Conservation (phyloP, 2,329 filamentous ascomycete genomes). For the Fusarium sp. region DNA sequence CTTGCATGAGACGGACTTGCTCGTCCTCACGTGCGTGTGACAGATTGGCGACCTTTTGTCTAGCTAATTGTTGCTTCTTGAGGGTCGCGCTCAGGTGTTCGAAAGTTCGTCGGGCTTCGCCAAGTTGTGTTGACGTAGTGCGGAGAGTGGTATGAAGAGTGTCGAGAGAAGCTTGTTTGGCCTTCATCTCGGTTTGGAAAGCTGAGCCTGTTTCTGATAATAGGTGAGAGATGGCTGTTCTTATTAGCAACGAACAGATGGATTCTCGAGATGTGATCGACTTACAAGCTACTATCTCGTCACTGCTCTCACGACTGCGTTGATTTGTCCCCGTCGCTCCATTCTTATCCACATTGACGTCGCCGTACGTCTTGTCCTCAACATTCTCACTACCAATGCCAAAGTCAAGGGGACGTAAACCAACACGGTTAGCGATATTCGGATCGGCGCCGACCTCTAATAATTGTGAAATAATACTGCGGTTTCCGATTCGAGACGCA, state of each 20-base stretch:
- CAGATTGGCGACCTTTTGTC: slow-evolving; percentile 81
- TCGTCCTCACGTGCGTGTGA: slow-evolving; percentile 77
- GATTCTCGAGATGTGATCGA: slow-evolving; percentile 31
- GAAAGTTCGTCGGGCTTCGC: slow-evolving; percentile 77
- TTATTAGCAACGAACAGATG: background rate
- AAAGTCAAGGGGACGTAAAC: slow-evolving; percentile 91
- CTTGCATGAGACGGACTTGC: slow-evolving; percentile 58
- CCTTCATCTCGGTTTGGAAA: slow-evolving; percentile 81
- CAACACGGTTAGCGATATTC: slow-evolving; percentile 89
- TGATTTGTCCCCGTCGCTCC: slow-evolving; percentile 58
- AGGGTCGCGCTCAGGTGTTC: slow-evolving; percentile 75
- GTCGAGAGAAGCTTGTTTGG: slow-evolving; percentile 86
- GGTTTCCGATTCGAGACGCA: slow-evolving; percentile 90
- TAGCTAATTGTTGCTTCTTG: slow-evolving; percentile 70
- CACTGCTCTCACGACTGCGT: slow-evolving; percentile 75
- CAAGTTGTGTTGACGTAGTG: slow-evolving; percentile 79
- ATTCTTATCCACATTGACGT: slow-evolving; percentile 55
- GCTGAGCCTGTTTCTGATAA: slow-evolving; percentile 80
- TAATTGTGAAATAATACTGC: slow-evolving; percentile 95
- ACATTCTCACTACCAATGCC: slow-evolving; percentile 78
- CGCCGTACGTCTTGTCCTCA: slow-evolving; percentile 56
- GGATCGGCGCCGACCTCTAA: slow-evolving; percentile 94
- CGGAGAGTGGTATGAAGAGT: slow-evolving; percentile 82
- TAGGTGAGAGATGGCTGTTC: slow-evolving; percentile 79
- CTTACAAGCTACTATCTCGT: slow-evolving; percentile 83